These are phyloP conservation scores for Protomyces lactucae-debilis DNA, from an alignment of 1,139 yeast species.

Conservation along the genomic window DNA sequence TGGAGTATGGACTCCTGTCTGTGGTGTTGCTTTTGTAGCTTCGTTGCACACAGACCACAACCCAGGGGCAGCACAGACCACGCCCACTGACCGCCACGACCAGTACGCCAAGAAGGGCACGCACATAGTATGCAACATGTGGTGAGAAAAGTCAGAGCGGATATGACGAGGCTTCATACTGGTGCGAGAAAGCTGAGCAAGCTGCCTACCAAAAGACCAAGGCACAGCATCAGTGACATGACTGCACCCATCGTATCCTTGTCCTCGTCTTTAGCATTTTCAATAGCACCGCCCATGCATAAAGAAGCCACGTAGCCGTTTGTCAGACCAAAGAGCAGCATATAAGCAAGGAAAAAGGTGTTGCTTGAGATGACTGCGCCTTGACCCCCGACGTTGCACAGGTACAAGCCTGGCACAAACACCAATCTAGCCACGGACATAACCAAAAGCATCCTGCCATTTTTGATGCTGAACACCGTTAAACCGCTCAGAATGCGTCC, in stretches of 20 bases:
- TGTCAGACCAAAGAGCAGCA: slow-evolving; percentile 73
- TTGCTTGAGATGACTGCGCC: slow-evolving; percentile 54
- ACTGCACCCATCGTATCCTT: slow-evolving; percentile 11
- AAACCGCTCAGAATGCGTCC: slow-evolving; percentile 56
- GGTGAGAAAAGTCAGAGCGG: too few relatives aligned
- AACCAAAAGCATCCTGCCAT: slow-evolving; percentile 38
- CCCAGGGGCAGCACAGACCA: too few relatives aligned
- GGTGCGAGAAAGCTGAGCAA: neutral
- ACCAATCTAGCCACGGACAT: slow-evolving; percentile 53
- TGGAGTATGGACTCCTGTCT: too few relatives aligned
- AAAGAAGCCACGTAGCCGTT: slow-evolving; percentile 64
- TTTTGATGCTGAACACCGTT: slow-evolving; percentile 33
- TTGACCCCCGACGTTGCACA: slow-evolving; percentile 56
- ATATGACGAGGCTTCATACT: too few relatives aligned
- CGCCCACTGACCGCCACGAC: too few relatives aligned
- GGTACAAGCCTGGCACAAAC: slow-evolving; percentile 52
- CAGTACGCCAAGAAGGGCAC: too few relatives aligned
- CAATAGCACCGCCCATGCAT: slow-evolving; percentile 9
- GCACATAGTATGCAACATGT: too few relatives aligned
- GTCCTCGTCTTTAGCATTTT: slow-evolving; percentile 2
- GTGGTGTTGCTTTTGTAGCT: too few relatives aligned
- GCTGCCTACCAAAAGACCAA: slow-evolving; percentile 20
- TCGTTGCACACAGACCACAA: too few relatives aligned
- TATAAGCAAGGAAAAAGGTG: slow-evolving; percentile 59
- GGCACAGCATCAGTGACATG: slow-evolving; percentile 20